These are phyloP conservation scores for Metarhizium brunneum DNA, from an alignment of 2,329 filamentous ascomycete genomes.

Conservation along the genomic window DNA sequence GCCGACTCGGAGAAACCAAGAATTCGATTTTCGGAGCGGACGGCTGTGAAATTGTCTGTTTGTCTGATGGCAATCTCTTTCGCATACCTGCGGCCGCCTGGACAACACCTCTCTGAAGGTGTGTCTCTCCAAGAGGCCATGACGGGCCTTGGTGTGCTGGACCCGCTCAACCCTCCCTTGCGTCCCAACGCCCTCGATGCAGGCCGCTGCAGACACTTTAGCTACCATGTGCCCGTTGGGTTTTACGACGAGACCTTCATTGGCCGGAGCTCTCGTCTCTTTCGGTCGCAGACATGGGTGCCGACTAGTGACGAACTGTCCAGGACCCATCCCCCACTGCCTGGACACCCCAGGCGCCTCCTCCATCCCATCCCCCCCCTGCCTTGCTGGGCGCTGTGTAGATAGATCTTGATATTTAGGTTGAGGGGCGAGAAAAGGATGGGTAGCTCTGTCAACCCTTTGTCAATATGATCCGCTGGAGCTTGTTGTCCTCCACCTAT, in stretches of 20 bases:
- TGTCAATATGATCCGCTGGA: conserved; percentile 23
- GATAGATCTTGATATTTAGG: conserved; percentile 25
- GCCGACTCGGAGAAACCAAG: conserved; percentile 14
- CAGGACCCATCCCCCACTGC: conserved; percentile 3
- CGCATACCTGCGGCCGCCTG: conserved; percentile 24
- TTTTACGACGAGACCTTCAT: conserved; percentile 16
- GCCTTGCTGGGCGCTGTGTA: conserved; percentile 16
- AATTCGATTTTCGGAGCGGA: conserved; percentile 18
- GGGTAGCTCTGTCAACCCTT: conserved; percentile 19
- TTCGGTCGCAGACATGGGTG: conserved; percentile 14
- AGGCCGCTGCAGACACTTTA: conserved; percentile 16
- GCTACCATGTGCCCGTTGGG: conserved; percentile 26
- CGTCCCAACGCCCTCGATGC: conserved; percentile 24
- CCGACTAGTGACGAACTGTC: conserved; percentile 13
- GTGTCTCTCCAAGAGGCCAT: conserved; percentile 3
- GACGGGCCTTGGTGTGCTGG: conserved; percentile 12
- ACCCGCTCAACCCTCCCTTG: conserved; percentile 26
- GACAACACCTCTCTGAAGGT: neutral
- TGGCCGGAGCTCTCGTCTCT: conserved; percentile 14
- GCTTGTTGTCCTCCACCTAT: conserved; percentile 20
- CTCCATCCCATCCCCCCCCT: conserved; percentile 10
- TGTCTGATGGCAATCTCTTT: conserved; percentile 32
- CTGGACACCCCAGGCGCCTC: conserved; percentile 7
- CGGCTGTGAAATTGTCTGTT: conserved; percentile 11
- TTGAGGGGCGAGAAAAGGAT: conserved; percentile 14